Evolutionary conservation across 31 red algal species (phyloP).

Genomic region (Asparagopsis taxiformis): DNA sequence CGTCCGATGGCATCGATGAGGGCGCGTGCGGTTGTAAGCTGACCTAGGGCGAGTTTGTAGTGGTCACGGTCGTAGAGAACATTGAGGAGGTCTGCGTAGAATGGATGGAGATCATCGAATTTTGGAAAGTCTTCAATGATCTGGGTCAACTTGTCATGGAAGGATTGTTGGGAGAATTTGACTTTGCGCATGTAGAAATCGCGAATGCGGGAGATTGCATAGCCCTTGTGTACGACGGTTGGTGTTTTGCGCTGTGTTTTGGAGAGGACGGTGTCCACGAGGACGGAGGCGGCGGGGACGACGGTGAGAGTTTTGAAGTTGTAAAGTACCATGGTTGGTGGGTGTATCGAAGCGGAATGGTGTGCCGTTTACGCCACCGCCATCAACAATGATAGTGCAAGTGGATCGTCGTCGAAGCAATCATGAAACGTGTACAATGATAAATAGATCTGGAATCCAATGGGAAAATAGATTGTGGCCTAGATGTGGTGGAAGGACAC

Average conservation of each 20-base stretch:
- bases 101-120: slow-evolving; percentile 95
- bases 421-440: no score
- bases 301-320: slow-evolving; percentile 89
- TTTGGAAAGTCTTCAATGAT: slow-evolving; percentile 96
- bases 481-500: no score
- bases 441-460: no score
- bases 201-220: slow-evolving; percentile 90
- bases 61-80: slow-evolving; percentile 99
- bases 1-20: slow-evolving; percentile 87
- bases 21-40: slow-evolving; percentile 77
- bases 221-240: slow-evolving; percentile 92
- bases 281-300: slow-evolving; percentile 68
- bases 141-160: slow-evolving; percentile 93
- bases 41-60: slow-evolving; percentile 95
- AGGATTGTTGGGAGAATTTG: slow-evolving; percentile 91
- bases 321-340: slow-evolving; percentile 78
- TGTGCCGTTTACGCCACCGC: not conserved
- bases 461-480: no score
- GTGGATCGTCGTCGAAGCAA: no score
- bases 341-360: not conserved
- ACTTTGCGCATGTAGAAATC: slow-evolving; percentile 99
- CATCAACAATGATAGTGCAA: not conserved
- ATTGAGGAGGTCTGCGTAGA: slow-evolving; percentile 97
- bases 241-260: slow-evolving; percentile 97
- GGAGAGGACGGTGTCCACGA: slow-evolving; percentile 93